Evolutionary conservation across 331 rosid genomes (phyloP).

Genomic region (Cydonia oblonga): DNA sequence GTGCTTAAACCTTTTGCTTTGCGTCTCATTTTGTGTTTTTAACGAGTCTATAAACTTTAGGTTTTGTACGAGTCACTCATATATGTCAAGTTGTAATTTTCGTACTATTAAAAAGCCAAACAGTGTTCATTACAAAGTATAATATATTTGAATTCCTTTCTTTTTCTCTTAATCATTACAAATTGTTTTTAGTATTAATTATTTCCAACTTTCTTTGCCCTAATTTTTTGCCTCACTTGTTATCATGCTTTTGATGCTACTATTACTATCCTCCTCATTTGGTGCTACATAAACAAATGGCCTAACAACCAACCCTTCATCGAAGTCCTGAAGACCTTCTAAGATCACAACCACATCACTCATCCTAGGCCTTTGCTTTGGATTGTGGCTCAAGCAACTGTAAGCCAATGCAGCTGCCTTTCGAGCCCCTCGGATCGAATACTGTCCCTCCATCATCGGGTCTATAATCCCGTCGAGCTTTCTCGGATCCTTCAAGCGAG

Average conservation of each 20-base stretch:
- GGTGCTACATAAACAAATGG: constrained; percentile 70
- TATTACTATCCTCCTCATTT: constrained; percentile 12
- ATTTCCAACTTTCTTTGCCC: no score
- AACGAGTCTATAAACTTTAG: no score
- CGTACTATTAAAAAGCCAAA: no score
- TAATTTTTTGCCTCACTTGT: background rate
- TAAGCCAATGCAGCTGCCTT: constrained; percentile 60
- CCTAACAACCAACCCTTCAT: constrained; percentile 27
- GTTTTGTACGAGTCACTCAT: no score
- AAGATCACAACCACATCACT: constrained; percentile 42
- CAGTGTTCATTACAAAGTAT: no score
- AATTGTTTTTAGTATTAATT: background rate
- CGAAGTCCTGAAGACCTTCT: constrained; percentile 49
- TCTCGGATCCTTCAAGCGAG: constrained; percentile 43
- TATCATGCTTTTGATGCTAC: background rate
- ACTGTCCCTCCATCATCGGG: constrained; percentile 61
- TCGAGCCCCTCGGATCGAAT: constrained; percentile 45
- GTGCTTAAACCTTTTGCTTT: no score
- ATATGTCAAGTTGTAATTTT: no score
- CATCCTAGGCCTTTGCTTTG: constrained; percentile 61
- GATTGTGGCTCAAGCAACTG: constrained; percentile 63
- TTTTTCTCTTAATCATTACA: background rate
- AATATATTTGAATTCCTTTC: background rate
- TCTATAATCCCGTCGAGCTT: constrained; percentile 37
- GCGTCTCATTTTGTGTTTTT: no score